Evolutionary conservation across 805 yeast genomes (phyloP), one percentile per base, ranked within the genome.

Genomic region (Myxozyma monticola): DNA sequence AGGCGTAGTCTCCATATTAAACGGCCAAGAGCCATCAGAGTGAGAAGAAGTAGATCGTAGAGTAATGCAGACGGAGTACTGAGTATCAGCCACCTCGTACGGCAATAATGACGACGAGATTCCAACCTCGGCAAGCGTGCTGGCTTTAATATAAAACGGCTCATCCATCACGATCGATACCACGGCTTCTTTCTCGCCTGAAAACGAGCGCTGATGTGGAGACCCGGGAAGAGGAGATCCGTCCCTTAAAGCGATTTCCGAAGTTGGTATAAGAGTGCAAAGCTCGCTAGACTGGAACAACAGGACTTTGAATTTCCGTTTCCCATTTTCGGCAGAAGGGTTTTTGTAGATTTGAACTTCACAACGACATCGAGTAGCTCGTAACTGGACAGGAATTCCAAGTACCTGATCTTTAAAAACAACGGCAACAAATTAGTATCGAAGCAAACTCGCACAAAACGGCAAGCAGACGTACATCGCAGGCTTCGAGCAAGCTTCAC

Each of bases 101-200:
- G 54, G 29, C 20, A 42, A 18, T 18, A 40, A 18, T 21, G 34
- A 9, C 29, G 39, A n/a, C 14, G 48, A 36, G 6, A 42, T 10
- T 2, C 42, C 40, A 2, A 49, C 37, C 9, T 48, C 56, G 7
- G 56, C 45, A 8, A 51, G 42, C 6, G 53, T 45, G 34, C 51
- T 38, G 10, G 47, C 48, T 31, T 53, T 53, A 30, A 50, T 39
- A 30, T 50, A 53, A 37, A 53, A 49, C 21, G 57, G 57, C 40
- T 53, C 57, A 22, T 50, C 47, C 57, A 53, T 53, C 10, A 31
- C 20, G 21, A 50, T 33, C 10, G 46, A 21, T 22, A 31, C 37
- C 15, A 45, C 17, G 25, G 45, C 12, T 12, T 24, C 26, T 20
- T 44, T 39, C 24, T 24, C 28, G n/a, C n/a, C n/a, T n/a, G n/a